These are phyloP conservation scores for Phytophthora melonis DNA, from an alignment of 352 stramenopile species.

Conservation along the genomic window DNA sequence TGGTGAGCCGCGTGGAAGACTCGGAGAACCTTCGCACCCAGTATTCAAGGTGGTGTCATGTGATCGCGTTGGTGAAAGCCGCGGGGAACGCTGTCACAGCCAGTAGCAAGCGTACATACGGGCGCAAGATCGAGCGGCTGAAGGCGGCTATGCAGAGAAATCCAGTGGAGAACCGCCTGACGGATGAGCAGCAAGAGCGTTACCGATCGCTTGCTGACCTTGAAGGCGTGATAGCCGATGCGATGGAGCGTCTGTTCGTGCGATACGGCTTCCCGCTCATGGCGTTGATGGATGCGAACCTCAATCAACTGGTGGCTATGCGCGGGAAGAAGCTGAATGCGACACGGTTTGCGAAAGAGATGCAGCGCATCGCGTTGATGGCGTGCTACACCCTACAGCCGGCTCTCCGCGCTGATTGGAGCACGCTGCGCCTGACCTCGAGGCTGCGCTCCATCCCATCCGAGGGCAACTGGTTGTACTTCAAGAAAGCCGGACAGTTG, in stretches of 20 bases:
- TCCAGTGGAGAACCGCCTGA: background rate
- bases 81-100: background rate
- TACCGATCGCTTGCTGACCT: background rate
- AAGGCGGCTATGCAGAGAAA: background rate
- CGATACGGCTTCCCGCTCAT: background rate
- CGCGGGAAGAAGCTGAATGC: background rate
- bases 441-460: constrained; percentile 1
- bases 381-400: background rate
- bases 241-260: background rate
- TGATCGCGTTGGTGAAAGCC: background rate
- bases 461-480: constrained; percentile 1
- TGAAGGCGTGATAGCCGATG: background rate
- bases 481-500: background rate
- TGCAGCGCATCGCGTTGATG: background rate
- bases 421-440: background rate
- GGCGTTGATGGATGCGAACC: background rate
- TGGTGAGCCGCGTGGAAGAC: background rate
- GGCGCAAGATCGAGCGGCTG: background rate
- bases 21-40: background rate
- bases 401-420: background rate
- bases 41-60: background rate
- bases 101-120: background rate
- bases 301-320: background rate
- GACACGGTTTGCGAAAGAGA: background rate
- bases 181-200: background rate